Percentiles rank a stretch among this genome's conserved stretches.
Conservation (phyloP, 148 eudicot species). For the Rhododendron williamsianum region DNA sequence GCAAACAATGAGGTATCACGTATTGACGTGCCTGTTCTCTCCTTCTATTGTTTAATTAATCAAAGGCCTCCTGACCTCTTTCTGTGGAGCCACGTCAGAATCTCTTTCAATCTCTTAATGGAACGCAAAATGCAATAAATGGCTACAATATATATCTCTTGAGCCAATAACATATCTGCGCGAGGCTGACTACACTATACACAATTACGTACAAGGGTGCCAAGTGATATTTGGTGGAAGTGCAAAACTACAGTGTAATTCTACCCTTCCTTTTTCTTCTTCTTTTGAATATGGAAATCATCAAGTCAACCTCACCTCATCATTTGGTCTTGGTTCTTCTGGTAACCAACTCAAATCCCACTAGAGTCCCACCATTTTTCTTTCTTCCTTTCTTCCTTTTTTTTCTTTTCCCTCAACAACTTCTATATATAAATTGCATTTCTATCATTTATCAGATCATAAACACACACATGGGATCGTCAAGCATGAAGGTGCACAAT, state of each 20-base stretch:
- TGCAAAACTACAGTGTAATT: not conserved
- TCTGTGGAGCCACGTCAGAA: not conserved
- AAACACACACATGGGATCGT: slow-evolving; percentile 37
- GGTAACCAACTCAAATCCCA: slow-evolving; percentile 49
- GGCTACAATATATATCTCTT: not conserved
- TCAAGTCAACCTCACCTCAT: slow-evolving; percentile 96
- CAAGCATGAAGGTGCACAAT: slow-evolving; percentile 71
- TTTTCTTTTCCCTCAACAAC: not conserved
- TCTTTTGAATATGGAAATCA: slow-evolving; percentile 40
- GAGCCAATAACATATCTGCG: not conserved
- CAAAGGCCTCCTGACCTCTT: not conserved
- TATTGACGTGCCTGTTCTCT: not conserved
- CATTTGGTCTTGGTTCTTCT: slow-evolving; percentile 92
- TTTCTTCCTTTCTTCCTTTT: not conserved
- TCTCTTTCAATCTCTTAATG: not conserved
- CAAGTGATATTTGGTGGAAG: not conserved
- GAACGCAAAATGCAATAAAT: not conserved
- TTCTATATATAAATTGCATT: slow-evolving; percentile 5
- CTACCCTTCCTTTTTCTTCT: slow-evolving; percentile 1
- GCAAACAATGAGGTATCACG: not conserved
- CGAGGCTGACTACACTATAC: not conserved
- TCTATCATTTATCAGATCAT: not conserved
- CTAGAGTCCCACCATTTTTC: slow-evolving; percentile 19
- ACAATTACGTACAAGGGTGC: not conserved
- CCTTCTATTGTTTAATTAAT: not conserved